Evolutionary conservation across 2,329 filamentous ascomycete species (phyloP).

Genomic region (Dothideomycetes sp.): DNA sequence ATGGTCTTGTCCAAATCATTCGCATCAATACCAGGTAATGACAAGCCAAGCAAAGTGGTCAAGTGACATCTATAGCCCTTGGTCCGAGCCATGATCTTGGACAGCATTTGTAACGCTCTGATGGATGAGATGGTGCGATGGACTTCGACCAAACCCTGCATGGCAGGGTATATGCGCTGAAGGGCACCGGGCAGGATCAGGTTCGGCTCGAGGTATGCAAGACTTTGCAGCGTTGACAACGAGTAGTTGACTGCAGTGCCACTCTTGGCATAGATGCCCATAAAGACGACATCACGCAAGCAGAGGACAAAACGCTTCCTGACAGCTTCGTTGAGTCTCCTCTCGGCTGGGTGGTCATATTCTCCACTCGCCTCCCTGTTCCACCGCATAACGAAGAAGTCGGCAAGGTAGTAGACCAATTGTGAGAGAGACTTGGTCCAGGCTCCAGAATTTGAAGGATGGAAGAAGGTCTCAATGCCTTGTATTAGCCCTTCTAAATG

Average conservation of each 20-base stretch:
- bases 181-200: constrained; percentile 86
- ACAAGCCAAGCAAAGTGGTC: constrained; percentile 83
- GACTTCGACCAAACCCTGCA: constrained; percentile 94
- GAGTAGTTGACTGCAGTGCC: constrained; percentile 85
- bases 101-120: constrained; percentile 81
- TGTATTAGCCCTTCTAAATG: constrained; percentile 86
- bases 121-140: constrained; percentile 92
- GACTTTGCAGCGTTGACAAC: constrained; percentile 74
- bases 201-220: constrained; percentile 84
- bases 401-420: constrained; percentile 81
- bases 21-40: constrained; percentile 89
- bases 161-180: constrained; percentile 90
- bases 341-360: constrained; percentile 70
- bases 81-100: constrained; percentile 79
- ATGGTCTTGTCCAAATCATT: constrained; percentile 96
- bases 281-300: constrained; percentile 86
- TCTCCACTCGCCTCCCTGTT: constrained; percentile 91
- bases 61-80: constrained; percentile 97
- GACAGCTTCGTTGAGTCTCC: constrained; percentile 67
- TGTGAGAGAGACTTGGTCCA: constrained; percentile 90
- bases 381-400: constrained; percentile 96
- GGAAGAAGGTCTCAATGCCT: constrained; percentile 96
- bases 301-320: constrained; percentile 84
- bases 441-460: constrained; percentile 85
- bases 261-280: constrained; percentile 97